Percentiles rank a stretch among this genome's conserved stretches.
These are phyloP conservation scores for Bromus sterilis DNA, from an alignment of 176 grass and related monocot species.

Conservation along the genomic window DNA sequence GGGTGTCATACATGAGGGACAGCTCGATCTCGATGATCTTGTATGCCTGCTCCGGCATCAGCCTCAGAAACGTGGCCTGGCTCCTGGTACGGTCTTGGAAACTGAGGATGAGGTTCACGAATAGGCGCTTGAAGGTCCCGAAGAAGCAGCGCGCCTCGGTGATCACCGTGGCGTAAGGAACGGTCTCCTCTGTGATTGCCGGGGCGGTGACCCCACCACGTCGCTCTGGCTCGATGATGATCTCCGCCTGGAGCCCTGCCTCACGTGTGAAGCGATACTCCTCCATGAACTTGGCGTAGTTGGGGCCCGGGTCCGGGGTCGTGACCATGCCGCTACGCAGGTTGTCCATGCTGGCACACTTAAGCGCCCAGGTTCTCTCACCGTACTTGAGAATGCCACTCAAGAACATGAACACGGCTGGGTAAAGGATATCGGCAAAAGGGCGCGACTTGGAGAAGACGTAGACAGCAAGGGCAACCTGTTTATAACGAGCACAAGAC, in stretches of 20 bases:
- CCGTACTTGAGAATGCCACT: constrained; percentile 42
- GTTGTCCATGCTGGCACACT: constrained; percentile 49
- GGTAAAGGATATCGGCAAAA: background rate
- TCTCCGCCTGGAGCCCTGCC: constrained; percentile 34
- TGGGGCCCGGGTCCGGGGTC: constrained; percentile 34
- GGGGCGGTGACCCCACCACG: background rate
- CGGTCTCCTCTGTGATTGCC: background rate
- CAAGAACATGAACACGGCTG: constrained; percentile 43
- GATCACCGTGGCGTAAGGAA: constrained; percentile 16
- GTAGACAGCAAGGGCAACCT: constrained; percentile 39
- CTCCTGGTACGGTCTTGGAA: constrained; percentile 35
- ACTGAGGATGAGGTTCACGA: constrained; percentile 56
- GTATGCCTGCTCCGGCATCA: constrained; percentile 21
- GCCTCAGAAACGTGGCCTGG: constrained; percentile 23
- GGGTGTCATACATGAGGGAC: constrained; percentile 33
- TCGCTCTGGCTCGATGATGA: constrained; percentile 32
- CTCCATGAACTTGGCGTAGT: constrained; percentile 76
- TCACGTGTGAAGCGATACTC: constrained; percentile 50
- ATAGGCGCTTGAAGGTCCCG: constrained; percentile 37
- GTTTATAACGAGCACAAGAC: background rate
- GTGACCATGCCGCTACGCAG: constrained; percentile 37
- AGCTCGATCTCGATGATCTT: constrained; percentile 45
- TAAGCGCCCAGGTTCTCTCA: constrained; percentile 48
- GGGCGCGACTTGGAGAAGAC: constrained; percentile 45
- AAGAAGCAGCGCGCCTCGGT: constrained; percentile 40